Evolutionary conservation across 106 monocot species (phyloP), one percentile per base, ranked within the genome.

Genomic region (Vanilla planifolia): DNA sequence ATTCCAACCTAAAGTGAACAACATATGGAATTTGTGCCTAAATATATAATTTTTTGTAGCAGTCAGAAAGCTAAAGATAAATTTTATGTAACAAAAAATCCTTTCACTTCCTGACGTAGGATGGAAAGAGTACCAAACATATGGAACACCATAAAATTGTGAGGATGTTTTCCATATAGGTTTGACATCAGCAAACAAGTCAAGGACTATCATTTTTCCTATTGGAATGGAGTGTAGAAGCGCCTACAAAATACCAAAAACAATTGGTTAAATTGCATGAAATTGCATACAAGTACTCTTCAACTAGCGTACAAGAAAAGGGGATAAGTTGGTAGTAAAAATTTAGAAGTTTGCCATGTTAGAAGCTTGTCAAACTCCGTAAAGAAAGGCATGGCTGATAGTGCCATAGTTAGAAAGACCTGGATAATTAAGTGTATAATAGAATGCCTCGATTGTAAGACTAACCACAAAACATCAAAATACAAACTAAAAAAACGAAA

Each of bases 121-220:
- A 53, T 30, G 29, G 32, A 53, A 30, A 53, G 3, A 70, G 17
- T 89, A 95, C 96, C 96, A 96, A 55, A 96, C 77, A 75, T 91
- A 96, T 46, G 96, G 96, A 71, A 96, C 91, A 46, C 90, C 91
- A 70, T 96, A 96, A 53, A 96, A 96, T 13, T 96, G 96, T 27
- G 84, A 87, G 57, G 96, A 96, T 71, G 21, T 68, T 63, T 75
- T 77, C 96, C 96, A 96, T 64, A 96, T 88, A 3, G 96, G 96
- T 64, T 87, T 91, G 47, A 96, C 91, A 43, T 96, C 96, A 63
- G 96, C 96, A 96, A 87, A 96, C 36, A 96, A 74, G 48, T 96
- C 96, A 45, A 96, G 84, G 21, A 96, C 86, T 72, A 96, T 86
- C 91, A 96, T 87, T 67, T 91, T 96, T 43, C 96, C 96, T 59